Evolutionary conservation across 805 yeast species (phyloP).

Genomic region (Suhomyces vadensis): DNA sequence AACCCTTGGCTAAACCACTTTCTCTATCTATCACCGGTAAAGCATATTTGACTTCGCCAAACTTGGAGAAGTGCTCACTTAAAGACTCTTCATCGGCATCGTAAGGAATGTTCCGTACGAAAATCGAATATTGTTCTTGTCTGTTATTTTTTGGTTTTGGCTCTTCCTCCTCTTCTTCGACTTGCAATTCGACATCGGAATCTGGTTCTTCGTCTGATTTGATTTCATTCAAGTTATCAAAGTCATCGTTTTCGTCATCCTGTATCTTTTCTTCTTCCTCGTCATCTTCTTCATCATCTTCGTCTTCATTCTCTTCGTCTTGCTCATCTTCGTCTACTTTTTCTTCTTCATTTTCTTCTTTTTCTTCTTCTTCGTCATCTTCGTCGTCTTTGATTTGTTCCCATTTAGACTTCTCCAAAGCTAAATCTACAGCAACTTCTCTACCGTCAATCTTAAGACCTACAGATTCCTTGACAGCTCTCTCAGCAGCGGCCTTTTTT

Average conservation of each 20-base stretch:
- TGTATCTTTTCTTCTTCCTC: conserved; percentile 33
- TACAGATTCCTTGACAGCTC: conserved; percentile 71
- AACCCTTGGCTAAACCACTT: conserved; percentile 87
- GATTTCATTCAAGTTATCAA: conserved; percentile 33
- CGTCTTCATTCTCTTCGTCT: conserved; percentile 36
- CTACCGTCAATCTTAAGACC: conserved; percentile 86
- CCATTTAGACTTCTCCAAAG: conserved; percentile 88
- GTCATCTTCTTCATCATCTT: conserved; percentile 36
- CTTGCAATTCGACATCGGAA: conserved; percentile 31
- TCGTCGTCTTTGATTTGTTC: conserved; percentile 48
- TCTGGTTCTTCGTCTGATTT: conserved; percentile 36
- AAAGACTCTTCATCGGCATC: conserved; percentile 84
- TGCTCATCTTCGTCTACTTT: conserved; percentile 43
- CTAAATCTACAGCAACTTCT: conserved; percentile 91
- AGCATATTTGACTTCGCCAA: conserved; percentile 90
- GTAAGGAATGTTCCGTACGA: conserved; percentile 91
- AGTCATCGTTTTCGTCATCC: conserved; percentile 25
- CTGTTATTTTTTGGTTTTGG: conserved; percentile 50
- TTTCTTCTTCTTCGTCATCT: conserved; percentile 38
- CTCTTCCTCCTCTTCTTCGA: conserved; percentile 31
- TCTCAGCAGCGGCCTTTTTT: conserved; percentile 71
- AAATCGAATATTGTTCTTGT: conserved; percentile 71
- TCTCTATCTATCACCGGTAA: conserved; percentile 86
- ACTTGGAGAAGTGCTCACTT: conserved; percentile 72
- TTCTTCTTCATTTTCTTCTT: conserved; percentile 38